Evolutionary conservation across 208 protist species (phyloP).

Genomic region (Wallacemonas rigidus): DNA sequence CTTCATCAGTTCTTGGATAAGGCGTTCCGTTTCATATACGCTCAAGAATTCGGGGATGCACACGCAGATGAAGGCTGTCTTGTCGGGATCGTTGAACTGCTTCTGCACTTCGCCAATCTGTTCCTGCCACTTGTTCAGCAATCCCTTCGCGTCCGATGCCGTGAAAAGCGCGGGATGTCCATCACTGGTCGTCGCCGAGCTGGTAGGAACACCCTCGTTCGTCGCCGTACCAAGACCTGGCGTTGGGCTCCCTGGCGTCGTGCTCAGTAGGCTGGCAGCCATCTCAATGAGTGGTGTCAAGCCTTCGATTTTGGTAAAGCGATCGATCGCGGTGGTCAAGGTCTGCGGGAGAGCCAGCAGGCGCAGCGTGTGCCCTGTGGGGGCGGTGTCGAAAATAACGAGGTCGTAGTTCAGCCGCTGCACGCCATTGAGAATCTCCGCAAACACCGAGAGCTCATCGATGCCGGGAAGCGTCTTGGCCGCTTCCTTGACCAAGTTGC

Average conservation of each 20-base stretch:
- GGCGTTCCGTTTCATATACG: constrained; percentile 98
- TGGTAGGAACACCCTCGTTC: neutral
- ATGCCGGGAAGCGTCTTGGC: constrained; percentile 94
- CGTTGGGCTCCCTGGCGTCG: neutral
- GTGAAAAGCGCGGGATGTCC: constrained; percentile 13
- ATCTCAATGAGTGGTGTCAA: constrained; percentile 46
- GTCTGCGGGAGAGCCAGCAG: constrained; percentile 92
- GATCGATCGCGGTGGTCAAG: constrained; percentile 52
- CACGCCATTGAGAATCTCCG: constrained; percentile 93
- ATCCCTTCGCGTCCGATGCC: constrained; percentile 22
- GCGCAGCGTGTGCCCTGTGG: constrained; percentile 98
- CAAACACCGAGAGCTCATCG: constrained; percentile 98
- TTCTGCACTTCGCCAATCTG: constrained; percentile 53
- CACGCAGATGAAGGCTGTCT: constrained; percentile 98
- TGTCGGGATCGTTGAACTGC: constrained; percentile 63
- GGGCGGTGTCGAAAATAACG: constrained; percentile 99
- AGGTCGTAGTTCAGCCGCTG: constrained; percentile 90
- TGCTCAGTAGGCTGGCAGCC: constrained; percentile 31
- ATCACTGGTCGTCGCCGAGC: neutral
- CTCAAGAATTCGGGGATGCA: constrained; percentile 99
- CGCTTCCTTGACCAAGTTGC: constrained; percentile 55
- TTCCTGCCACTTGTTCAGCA: constrained; percentile 39
- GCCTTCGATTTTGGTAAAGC: constrained; percentile 48
- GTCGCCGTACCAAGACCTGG: neutral
- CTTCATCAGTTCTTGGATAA: constrained; percentile 97